Conservation (phyloP, 2,329 filamentous ascomycete genomes). For the Aspergillus hortae region DNA sequence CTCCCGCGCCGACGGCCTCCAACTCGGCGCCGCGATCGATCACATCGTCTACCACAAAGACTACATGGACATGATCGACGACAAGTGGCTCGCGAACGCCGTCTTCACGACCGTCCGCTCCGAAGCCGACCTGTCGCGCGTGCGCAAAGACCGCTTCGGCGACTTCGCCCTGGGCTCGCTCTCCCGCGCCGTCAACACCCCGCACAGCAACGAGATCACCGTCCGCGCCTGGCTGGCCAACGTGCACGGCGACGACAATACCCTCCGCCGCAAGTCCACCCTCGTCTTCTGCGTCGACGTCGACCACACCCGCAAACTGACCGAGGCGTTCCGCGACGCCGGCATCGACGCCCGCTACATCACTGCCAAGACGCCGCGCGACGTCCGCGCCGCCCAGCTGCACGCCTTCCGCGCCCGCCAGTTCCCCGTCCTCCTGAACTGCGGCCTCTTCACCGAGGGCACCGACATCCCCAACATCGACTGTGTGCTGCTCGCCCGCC, state of each 20-base stretch:
- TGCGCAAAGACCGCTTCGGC: conserved; percentile 62
- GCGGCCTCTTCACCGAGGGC: conserved; percentile 93
- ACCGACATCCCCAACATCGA: conserved; percentile 98
- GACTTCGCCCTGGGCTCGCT: conserved; percentile 80
- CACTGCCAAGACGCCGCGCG: conserved; percentile 72
- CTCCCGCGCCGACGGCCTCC: conserved; percentile 77
- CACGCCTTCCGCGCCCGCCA: conserved; percentile 71
- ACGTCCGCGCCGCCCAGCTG: conserved; percentile 66
- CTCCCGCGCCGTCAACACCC: conserved; percentile 77
- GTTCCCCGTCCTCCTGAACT: conserved; percentile 88
- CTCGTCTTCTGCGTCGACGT: conserved; percentile 93
- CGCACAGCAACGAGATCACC: conserved; percentile 75
- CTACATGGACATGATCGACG: conserved; percentile 76
- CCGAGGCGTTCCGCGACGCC: conserved; percentile 68
- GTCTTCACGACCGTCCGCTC: conserved; percentile 90
- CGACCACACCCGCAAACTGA: conserved; percentile 72
- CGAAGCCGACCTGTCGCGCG: conserved; percentile 71
- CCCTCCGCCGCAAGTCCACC: conserved; percentile 65
- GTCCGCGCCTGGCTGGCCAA: conserved; percentile 82
- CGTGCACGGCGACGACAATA: conserved; percentile 47
- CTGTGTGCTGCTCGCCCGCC: conserved; percentile 81
- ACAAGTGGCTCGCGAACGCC: conserved; percentile 90
- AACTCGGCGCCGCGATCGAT: conserved; percentile 80
- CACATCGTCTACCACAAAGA: conserved; percentile 94
- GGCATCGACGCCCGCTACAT: conserved; percentile 83